Evolutionary conservation across 2,329 filamentous ascomycete genomes (phyloP), one percentile per base, ranked within the genome.

Genomic region (Venturia nashicola): DNA sequence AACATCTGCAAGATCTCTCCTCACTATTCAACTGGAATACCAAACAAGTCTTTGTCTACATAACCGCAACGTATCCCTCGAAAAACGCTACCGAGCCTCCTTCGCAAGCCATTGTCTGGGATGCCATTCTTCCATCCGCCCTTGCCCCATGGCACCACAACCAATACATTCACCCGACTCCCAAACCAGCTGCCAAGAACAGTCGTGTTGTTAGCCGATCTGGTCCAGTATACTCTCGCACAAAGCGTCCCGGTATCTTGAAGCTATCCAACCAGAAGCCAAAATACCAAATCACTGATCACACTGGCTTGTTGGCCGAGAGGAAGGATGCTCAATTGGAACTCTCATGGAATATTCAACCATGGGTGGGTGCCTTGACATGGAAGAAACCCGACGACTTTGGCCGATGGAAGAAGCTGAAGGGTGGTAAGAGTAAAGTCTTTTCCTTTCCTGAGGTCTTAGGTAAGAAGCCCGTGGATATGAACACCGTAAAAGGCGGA

Each of bases 1-100:
- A 65, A 67, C 66, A 27, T 39, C 39, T 23, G 23, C 67, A 81
- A 27, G 93, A 99, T 78, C 84, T 99, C 66, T 88, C 86, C 66
- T 88, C 88, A 54, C 89, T 99, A 70, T 97, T 97, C 83, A 96
- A 90, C 72, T 99, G 93, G 94, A 99, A 99, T 82, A 99, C 95
- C 23, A 99, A 99, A 77, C 90, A 97, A 78, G 79, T 99, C 71
- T 99, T 97, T 78, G 86, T 97, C 75, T 99, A 96, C 79, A 86
- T 99, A 65, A 93, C 91, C 64, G 93, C 93, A 63, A 87, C 81
- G 64, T 88, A 87, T 73, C 79, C 80, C 44, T 78, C 79, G 44
- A 76, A 76, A 59, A 74, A 75, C 59, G 65, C 74, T 65, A 67
- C 67, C 46, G 71, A 76, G 67, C 77, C 78, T 12, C 67, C 73